Percentiles rank a stretch among this genome's conserved stretches.
Evolutionary conservation across 495 filamentous ascomycete species (phyloP).

Genomic region (Clavariopsis aquatica): DNA sequence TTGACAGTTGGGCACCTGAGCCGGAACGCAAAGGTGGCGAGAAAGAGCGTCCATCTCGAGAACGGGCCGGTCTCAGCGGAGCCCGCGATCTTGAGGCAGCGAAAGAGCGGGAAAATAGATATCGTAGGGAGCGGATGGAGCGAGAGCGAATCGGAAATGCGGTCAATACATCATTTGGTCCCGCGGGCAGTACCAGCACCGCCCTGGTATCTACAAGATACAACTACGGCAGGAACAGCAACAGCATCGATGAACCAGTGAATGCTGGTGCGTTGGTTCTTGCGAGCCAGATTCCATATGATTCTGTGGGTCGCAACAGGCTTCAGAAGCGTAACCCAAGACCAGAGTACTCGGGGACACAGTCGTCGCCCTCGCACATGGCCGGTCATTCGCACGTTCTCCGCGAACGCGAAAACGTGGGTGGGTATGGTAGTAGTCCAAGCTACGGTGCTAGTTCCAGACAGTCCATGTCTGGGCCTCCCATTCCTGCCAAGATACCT

Average conservation of each 20-base stretch:
- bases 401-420: conserved; percentile 30
- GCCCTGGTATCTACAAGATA: conserved; percentile 28
- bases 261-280: conserved; percentile 19
- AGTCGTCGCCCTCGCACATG: conserved; percentile 16
- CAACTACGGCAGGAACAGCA: conserved; percentile 7
- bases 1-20: conserved; percentile 90
- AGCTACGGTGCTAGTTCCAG: conserved; percentile 22
- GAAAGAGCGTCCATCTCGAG: conserved; percentile 49
- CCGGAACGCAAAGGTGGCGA: conserved; percentile 72
- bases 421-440: conserved; percentile 25
- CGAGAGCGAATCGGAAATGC: conserved; percentile 33
- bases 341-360: conserved; percentile 23
- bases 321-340: conserved; percentile 55
- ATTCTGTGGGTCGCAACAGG: conserved; percentile 54
- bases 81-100: conserved; percentile 33
- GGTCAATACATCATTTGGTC: conserved; percentile 1
- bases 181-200: conserved; percentile 26
- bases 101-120: conserved; percentile 26
- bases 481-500: conserved; percentile 76
- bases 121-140: conserved; percentile 20
- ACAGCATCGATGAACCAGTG: too few species aligned
- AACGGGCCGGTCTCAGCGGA: conserved; percentile 25
- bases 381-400: conserved; percentile 23
- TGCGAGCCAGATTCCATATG: conserved; percentile 7
- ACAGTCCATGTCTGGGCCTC: conserved; percentile 53